Conservation (phyloP, 352 stramenopile species). For the Globisporangium iwayamae region DNA sequence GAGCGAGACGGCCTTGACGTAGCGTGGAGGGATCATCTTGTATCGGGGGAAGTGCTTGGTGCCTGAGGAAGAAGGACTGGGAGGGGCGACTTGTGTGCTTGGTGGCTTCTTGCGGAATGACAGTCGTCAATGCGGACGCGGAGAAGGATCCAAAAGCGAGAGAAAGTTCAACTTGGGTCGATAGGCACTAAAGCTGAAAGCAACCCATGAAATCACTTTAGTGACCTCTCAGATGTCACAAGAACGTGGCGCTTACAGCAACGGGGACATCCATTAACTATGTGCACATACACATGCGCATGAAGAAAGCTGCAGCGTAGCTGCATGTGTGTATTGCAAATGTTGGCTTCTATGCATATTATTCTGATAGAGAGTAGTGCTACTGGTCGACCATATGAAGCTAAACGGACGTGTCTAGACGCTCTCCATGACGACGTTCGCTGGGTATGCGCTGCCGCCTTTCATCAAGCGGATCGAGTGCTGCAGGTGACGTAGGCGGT, state of each 20-base stretch:
- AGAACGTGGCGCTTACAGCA: neutral
- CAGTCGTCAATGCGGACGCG: neutral
- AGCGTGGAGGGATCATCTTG: constrained; percentile 43
- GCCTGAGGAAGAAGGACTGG: neutral
- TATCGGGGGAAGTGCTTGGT: neutral
- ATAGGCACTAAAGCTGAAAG: neutral
- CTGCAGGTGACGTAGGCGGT: constrained; percentile 70
- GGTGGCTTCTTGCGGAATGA: constrained; percentile 10
- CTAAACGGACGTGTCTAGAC: constrained; percentile 24
- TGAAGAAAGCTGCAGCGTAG: neutral
- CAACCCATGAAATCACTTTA: neutral
- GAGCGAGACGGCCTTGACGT: constrained; percentile 68
- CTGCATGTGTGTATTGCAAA: neutral
- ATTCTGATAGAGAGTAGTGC: neutral
- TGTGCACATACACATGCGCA: neutral
- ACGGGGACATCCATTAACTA: neutral
- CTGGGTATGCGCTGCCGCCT: constrained; percentile 51
- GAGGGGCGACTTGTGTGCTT: constrained; percentile 1
- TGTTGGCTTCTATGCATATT: neutral
- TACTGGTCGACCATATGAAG: neutral
- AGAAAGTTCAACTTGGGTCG: neutral
- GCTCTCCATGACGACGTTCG: constrained; percentile 74
- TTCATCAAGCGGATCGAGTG: constrained; percentile 75
- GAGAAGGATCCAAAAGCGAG: neutral
- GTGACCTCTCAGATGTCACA: neutral